Conservation (phyloP, 1,139 yeast species). For the Diutina mesorugosa region DNA sequence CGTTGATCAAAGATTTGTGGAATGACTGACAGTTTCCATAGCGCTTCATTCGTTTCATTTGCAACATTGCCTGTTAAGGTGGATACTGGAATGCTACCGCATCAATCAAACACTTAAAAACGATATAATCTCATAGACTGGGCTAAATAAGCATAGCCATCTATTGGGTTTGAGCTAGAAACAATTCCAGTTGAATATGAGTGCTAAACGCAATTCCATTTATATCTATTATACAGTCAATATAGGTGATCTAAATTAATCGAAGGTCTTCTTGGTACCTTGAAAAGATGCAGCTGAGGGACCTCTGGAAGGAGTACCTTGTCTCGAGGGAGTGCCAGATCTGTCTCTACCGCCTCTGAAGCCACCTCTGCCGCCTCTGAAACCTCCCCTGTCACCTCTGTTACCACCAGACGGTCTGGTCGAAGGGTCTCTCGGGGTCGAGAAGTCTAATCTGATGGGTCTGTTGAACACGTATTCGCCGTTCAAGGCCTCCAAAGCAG, state of each 20-base stretch:
- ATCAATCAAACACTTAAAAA: no score
- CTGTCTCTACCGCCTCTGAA: constrained; percentile 22
- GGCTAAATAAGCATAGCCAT: no score
- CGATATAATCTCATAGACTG: no score
- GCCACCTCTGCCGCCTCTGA: constrained; percentile 18
- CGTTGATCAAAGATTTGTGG: no score
- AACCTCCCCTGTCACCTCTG: constrained; percentile 20
- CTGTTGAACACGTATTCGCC: constrained; percentile 88
- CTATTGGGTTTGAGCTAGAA: background rate
- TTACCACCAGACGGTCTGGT: constrained; percentile 12
- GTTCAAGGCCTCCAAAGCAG: constrained; percentile 76
- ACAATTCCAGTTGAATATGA: background rate
- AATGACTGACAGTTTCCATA: no score
- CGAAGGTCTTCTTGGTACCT: constrained; percentile 72
- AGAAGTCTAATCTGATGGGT: constrained; percentile 88
- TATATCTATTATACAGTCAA: constrained; percentile 6
- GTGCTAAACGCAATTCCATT: background rate
- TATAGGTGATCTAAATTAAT: constrained; percentile 22
- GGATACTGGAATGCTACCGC: no score
- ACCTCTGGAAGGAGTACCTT: constrained; percentile 36
- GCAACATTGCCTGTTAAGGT: no score
- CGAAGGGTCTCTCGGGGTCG: constrained; percentile 69
- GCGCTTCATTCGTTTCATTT: no score
- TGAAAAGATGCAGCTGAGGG: constrained; percentile 31
- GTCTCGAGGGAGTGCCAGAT: constrained; percentile 20